phyloP scores from a whole-genome alignment of 352 stramenopile species.

The Phytophthora aleatoria region DNA sequence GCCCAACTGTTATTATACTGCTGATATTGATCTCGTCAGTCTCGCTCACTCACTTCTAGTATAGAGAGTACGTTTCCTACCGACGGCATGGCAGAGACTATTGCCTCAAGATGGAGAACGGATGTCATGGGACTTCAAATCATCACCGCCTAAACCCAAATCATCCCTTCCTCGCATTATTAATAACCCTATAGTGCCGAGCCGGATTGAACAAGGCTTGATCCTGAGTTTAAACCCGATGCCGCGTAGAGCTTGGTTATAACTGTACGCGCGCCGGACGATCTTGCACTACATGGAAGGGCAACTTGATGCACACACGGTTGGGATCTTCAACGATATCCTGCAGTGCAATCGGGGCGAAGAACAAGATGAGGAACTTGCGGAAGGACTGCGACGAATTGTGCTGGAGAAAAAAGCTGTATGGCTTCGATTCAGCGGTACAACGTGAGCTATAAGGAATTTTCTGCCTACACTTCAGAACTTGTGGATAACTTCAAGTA shows the following conservation, averaged over 20 bases:
- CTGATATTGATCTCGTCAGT: not conserved
- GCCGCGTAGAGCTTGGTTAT: too few relatives aligned
- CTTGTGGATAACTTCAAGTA: too few relatives aligned
- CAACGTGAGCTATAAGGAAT: too few relatives aligned
- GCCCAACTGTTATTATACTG: not conserved
- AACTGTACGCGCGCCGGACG: not conserved
- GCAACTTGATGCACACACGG: not conserved
- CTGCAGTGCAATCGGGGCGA: not conserved
- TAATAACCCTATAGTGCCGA: too few relatives aligned
- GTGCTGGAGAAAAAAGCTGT: conserved; percentile 2
- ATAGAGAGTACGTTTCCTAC: not conserved
- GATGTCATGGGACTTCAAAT: too few relatives aligned
- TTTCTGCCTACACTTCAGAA: too few relatives aligned
- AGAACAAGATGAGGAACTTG: not conserved
- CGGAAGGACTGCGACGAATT: not conserved
- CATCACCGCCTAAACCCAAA: too few relatives aligned
- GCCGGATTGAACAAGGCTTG: too few relatives aligned
- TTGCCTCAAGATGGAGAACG: too few relatives aligned
- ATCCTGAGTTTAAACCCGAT: too few relatives aligned
- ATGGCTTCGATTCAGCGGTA: not conserved
- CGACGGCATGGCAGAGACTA: too few relatives aligned
- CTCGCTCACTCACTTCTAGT: not conserved
- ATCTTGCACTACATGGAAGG: not conserved
- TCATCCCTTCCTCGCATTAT: too few relatives aligned
- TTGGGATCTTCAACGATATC: not conserved